Conservation (phyloP, 495 filamentous ascomycete species). For the Delitschia confertaspora region DNA sequence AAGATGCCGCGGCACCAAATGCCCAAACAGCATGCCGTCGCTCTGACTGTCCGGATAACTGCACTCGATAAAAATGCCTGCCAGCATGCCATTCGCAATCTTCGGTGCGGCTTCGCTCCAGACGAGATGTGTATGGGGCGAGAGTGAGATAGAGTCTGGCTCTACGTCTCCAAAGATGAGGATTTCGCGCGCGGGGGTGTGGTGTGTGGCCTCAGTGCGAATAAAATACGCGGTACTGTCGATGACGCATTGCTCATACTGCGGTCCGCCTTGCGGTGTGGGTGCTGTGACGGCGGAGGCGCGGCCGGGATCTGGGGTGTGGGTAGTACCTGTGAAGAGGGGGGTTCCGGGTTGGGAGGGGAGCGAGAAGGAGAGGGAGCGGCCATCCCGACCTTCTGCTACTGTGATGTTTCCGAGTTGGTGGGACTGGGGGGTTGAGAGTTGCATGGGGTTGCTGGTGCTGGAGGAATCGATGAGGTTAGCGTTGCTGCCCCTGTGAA, state of each 20-base stretch:
- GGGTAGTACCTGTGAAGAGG: slow-evolving; percentile 13
- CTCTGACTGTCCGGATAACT: slow-evolving; percentile 71
- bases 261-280: not conserved
- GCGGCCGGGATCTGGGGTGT: slow-evolving; percentile 20
- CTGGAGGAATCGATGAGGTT: slow-evolving; percentile 24
- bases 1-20: slow-evolving; percentile 74
- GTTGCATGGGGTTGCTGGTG: slow-evolving; percentile 4
- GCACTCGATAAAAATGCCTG: slow-evolving; percentile 89
- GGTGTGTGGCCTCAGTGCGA: slow-evolving; percentile 45
- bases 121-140: slow-evolving; percentile 66
- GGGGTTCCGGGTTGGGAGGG: slow-evolving; percentile 25
- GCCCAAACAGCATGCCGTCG: slow-evolving; percentile 73
- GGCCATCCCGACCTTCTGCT: slow-evolving; percentile 15
- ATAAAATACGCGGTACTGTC: slow-evolving; percentile 92
- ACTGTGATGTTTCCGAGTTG: too few species aligned
- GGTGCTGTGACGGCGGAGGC: slow-evolving; percentile 14
- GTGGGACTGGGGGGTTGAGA: not conserved
- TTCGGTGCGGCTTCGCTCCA: slow-evolving; percentile 84
- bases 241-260: slow-evolving; percentile 33
- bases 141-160: slow-evolving; percentile 73
- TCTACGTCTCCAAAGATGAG: slow-evolving; percentile 95
- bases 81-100: slow-evolving; percentile 56
- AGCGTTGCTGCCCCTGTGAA: slow-evolving; percentile 33
- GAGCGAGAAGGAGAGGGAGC: slow-evolving; percentile 20
- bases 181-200: slow-evolving; percentile 46